Evolutionary conservation across 257 asterid species (phyloP).

Genomic region (Henckelia pumila): DNA sequence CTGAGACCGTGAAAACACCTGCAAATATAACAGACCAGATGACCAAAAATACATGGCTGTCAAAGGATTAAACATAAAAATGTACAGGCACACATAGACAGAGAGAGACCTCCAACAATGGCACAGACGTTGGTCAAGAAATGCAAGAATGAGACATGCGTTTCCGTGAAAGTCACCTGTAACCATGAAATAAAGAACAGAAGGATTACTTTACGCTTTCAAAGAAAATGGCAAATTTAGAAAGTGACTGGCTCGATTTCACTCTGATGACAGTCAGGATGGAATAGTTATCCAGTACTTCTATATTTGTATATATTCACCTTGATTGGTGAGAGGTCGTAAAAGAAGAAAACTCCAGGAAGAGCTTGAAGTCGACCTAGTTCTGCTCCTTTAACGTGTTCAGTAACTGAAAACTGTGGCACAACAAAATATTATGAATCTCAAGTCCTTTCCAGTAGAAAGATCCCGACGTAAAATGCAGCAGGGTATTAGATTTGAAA

Average conservation of each 20-base stretch:
- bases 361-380: slow-evolving; percentile 62
- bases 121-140: slow-evolving; percentile 95
- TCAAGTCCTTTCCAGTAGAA: slow-evolving; percentile 20
- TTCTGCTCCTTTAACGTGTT: slow-evolving; percentile 76
- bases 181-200: slow-evolving; percentile 21
- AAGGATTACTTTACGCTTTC: background rate
- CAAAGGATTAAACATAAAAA: background rate
- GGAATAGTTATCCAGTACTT: background rate
- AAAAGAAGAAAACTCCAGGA: slow-evolving; percentile 92
- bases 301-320: slow-evolving; percentile 30
- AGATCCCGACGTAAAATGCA: background rate
- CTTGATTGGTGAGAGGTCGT: slow-evolving; percentile 97
- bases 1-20: slow-evolving; percentile 94
- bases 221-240: background rate
- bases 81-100: background rate
- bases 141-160: slow-evolving; percentile 79
- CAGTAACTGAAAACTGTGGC: slow-evolving; percentile 94
- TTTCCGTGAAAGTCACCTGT: slow-evolving; percentile 84
- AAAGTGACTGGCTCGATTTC: background rate
- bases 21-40: slow-evolving; percentile 29
- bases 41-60: background rate
- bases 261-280: background rate
- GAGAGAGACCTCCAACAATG: slow-evolving; percentile 74
- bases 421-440: slow-evolving; percentile 29
- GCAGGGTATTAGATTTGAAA: background rate